Conservation (phyloP, 192 early-diverging fungal genomes). For the Backusella westeae region DNA sequence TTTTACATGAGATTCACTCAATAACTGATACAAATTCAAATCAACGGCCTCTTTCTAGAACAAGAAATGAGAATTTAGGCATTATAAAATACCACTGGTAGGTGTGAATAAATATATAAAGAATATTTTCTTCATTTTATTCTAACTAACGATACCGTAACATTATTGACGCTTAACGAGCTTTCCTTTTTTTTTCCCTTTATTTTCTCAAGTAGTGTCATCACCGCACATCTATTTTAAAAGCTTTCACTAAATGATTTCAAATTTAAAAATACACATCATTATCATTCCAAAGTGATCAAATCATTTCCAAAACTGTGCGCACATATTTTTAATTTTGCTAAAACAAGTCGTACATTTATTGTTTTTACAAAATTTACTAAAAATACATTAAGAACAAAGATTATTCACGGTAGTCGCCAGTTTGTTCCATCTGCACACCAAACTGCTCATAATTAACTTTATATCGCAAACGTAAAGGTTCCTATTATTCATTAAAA, state of each 20-base stretch:
- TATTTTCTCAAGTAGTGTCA: background rate
- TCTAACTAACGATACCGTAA: no score
- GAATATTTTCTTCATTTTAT: no score
- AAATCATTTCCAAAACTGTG: background rate
- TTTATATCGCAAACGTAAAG: slow-evolving; percentile 43
- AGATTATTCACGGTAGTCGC: slow-evolving; percentile 6
- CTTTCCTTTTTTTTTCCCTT: background rate
- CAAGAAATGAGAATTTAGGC: no score
- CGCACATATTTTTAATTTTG: background rate
- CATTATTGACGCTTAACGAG: background rate
- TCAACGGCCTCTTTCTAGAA: no score
- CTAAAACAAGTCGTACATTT: background rate
- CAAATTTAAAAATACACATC: no score
- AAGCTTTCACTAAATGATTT: background rate
- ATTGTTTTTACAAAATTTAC: background rate
- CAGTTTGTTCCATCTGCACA: slow-evolving; percentile 44
- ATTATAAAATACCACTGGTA: no score
- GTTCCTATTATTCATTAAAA: background rate
- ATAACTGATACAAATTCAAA: no score
- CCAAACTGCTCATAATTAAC: slow-evolving; percentile 42
- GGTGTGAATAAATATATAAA: no score
- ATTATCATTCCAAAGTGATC: background rate
- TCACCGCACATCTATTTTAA: no score
- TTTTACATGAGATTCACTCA: no score
- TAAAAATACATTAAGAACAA: background rate